Evolutionary conservation across 345 rosid genomes (phyloP).

Genomic region (Chamaenerion angustifolium): DNA sequence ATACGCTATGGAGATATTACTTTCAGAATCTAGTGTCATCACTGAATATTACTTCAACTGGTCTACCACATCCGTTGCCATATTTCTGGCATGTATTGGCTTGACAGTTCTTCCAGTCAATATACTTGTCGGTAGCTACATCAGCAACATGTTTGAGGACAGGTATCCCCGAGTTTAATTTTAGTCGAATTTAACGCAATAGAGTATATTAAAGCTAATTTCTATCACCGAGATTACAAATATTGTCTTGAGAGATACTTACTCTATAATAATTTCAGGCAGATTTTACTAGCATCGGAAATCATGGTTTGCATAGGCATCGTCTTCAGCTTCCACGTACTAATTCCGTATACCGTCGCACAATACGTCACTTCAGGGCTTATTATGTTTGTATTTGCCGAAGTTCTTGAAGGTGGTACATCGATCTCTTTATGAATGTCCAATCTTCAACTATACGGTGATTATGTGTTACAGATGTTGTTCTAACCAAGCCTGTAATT

Average conservation of each 20-base stretch:
- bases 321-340: constrained; percentile 59
- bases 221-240: not conserved
- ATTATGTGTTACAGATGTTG: not conserved
- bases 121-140: constrained; percentile 79
- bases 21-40: constrained; percentile 93
- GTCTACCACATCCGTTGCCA: constrained; percentile 73
- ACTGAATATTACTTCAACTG: constrained; percentile 80
- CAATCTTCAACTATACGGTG: not conserved
- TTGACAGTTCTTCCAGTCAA: constrained; percentile 91
- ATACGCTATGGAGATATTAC: constrained; percentile 79
- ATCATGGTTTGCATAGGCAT: constrained; percentile 68
- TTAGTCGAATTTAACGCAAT: no score
- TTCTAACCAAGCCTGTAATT: no score
- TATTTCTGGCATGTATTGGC: constrained; percentile 84
- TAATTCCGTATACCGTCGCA: constrained; percentile 56
- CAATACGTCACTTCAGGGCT: constrained; percentile 90
- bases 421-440: not conserved
- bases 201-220: not conserved
- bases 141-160: constrained; percentile 97
- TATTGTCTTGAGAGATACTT: no score
- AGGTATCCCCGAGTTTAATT: constrained; percentile 27
- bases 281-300: constrained; percentile 88
- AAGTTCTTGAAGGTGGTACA: constrained; percentile 99
- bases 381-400: constrained; percentile 82
- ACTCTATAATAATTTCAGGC: constrained; percentile 31